phyloP scores from a whole-genome alignment of 1,284 basidiomycete genomes.

The Kwoniella shivajii region DNA sequence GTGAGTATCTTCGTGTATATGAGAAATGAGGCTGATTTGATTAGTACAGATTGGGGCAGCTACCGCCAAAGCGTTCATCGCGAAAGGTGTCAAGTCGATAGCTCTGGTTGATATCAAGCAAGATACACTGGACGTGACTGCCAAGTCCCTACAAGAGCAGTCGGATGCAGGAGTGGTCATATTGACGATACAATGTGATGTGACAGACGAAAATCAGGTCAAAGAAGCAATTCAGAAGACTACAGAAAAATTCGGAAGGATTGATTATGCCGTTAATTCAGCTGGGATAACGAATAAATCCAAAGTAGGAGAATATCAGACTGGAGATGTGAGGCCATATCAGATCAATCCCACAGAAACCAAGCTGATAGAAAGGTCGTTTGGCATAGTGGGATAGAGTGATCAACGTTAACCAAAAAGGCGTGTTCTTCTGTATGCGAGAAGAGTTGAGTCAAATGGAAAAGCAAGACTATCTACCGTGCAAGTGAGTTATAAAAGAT shows the following conservation, averaged over 20 bases:
- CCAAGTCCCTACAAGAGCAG: background rate
- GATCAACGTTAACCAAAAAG: constrained; percentile 15
- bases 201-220: constrained; percentile 16
- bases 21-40: background rate
- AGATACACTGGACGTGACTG: background rate
- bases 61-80: constrained; percentile 6
- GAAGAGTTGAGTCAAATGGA: constrained; percentile 24
- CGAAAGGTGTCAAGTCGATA: background rate
- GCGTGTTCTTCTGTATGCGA: constrained; percentile 24
- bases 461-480: constrained; percentile 13
- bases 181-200: constrained; percentile 13
- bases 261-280: constrained; percentile 12
- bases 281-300: constrained; percentile 15
- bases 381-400: constrained; percentile 10
- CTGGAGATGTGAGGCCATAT: constrained; percentile 1
- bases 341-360: background rate
- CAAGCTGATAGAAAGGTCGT: background rate
- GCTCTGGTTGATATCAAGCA: constrained; percentile 6
- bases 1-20: constrained; percentile 10
- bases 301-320: constrained; percentile 11
- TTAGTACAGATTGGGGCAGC: constrained; percentile 8
- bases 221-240: constrained; percentile 7
- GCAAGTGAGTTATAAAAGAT: background rate
- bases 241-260: constrained; percentile 6
- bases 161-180: background rate